phyloP scores from a whole-genome alignment of 83 land plant species.

The Picea abies region DNA sequence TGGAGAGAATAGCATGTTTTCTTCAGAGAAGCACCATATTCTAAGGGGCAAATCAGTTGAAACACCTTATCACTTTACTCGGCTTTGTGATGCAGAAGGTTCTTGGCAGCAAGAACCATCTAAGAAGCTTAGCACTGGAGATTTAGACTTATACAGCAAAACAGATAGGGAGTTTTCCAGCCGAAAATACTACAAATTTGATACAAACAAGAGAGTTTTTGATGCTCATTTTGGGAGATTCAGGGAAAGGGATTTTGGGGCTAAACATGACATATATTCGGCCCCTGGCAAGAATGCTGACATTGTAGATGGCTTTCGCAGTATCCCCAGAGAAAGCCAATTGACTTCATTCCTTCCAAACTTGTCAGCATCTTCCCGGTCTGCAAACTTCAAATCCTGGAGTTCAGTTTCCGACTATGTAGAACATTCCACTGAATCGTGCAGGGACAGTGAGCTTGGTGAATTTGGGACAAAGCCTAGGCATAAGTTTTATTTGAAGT shows the following conservation, averaged over 20 bases:
- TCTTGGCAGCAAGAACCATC: background rate
- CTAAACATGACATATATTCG: background rate
- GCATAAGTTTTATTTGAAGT: background rate
- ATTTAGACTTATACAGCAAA: background rate
- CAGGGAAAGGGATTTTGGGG: background rate
- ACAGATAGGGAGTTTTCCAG: background rate
- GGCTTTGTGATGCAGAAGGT: background rate
- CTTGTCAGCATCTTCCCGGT: too few species aligned
- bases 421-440: background rate
- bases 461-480: constrained; percentile 1
- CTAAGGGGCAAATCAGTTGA: background rate
- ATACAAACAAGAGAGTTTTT: background rate
- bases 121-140: background rate
- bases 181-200: constrained; percentile 4
- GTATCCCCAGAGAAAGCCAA: background rate
- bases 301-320: background rate
- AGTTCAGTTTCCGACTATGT: background rate
- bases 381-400: background rate
- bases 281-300: background rate
- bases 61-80: background rate
- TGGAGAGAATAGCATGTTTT: background rate
- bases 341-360: background rate
- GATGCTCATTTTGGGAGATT: background rate
- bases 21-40: background rate
- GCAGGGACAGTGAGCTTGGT: background rate